Conservation (phyloP, 2,329 filamentous ascomycete species). For the Monosporascus cannonballus region DNA sequence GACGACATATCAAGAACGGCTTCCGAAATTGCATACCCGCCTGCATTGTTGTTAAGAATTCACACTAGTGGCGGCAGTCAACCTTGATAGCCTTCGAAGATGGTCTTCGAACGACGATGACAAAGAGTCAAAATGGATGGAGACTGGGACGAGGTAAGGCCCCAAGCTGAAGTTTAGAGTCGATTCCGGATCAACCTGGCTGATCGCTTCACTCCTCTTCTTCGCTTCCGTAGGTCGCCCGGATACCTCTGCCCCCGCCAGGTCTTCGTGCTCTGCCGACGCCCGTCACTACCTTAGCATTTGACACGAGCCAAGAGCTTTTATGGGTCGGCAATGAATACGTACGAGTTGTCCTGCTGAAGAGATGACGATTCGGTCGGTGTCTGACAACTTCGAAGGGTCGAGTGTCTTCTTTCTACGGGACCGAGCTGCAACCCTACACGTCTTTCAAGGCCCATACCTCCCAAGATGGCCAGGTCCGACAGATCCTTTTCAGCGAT, state of each 20-base stretch:
- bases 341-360: constrained; percentile 44
- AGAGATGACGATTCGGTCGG: constrained; percentile 1
- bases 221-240: constrained; percentile 57
- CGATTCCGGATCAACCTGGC: too few species aligned
- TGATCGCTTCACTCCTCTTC: not conserved
- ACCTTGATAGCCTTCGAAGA: not conserved
- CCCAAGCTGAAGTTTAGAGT: not conserved
- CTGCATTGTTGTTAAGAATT: not conserved
- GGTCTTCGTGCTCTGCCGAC: constrained; percentile 64
- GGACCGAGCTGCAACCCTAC: constrained; percentile 78
- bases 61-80: not conserved
- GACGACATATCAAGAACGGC: not conserved
- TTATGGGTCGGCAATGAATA: constrained; percentile 91
- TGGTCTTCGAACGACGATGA: constrained; percentile 17
- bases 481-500: constrained; percentile 86
- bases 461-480: constrained; percentile 68
- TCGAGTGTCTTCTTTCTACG: constrained; percentile 81
- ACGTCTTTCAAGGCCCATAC: constrained; percentile 82
- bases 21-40: not conserved
- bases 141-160: constrained; percentile 61
- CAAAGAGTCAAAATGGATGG: constrained; percentile 49
- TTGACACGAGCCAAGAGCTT: constrained; percentile 84
- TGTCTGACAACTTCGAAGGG: constrained; percentile 49
- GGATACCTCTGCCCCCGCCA: constrained; percentile 74
- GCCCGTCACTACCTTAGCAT: constrained; percentile 73